Evolutionary conservation across 257 asterid species (phyloP), one percentile per base, ranked within the genome.

Genomic region (Solanum clarkiae): DNA sequence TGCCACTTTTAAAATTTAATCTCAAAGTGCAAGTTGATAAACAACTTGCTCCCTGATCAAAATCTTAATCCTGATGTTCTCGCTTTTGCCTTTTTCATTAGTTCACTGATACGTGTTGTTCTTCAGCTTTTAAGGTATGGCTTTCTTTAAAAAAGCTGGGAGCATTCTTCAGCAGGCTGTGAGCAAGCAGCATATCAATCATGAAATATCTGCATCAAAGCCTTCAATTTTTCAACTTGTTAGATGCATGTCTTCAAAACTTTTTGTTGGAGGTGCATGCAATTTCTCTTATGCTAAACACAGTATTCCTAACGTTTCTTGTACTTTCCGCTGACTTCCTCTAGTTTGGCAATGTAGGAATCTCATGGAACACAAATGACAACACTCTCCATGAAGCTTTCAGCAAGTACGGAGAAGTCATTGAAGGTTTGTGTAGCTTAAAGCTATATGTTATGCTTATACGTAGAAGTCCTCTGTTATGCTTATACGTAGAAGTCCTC

Each of bases 201-300:
- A 74, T 63, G 92, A 90, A 80, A 72, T 89, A 22, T 81, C 95
- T 8, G 87, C 87, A 57, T 91, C 97, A 59, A 88, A 55, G 10
- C 93, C 94, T 13, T 92, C 96, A 85, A 87, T 93, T 84, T 89
- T 92, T 65, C 98, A 94, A 86, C 91, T 91, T 4, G 86, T 93
- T 74, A 90, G 98, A 90, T 93, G 92, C 93, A 96, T 96, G 98
- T 93, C 99, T 40, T 90, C 98, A 59, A 96, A 92, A 88, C 80
- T 94, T 84, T 96, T 94, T 74, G 63, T 94, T 51, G 99, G 99
- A 94, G 99, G 99, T 87, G 56, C 68, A 44, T 71, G 75, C 71
- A 56, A 17, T n/a, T 68, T 44, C 54, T 20, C 65, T 81, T 63
- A 70, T 45, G 62, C 24, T 74, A 49, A n/a, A 32, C 17, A 10